Evolutionary conservation across 441 rosid genomes (phyloP).

Genomic region (Jatropha podagrica): DNA sequence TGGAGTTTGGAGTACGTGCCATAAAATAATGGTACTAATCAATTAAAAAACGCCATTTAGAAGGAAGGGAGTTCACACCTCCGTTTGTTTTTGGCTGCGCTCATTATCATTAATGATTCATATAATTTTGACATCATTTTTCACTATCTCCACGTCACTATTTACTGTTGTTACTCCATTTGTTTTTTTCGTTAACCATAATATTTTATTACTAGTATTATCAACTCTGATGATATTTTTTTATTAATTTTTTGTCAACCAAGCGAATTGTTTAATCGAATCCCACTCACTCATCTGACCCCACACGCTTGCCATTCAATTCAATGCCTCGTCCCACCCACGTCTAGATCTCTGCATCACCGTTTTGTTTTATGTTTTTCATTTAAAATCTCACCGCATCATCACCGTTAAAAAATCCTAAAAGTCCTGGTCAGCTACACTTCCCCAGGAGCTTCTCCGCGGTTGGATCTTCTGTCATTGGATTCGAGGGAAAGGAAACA

Average conservation of each 20-base stretch:
- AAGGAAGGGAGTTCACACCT: not conserved
- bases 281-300: slow-evolving; percentile 15
- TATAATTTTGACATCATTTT: not conserved
- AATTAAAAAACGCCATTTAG: not conserved
- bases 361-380: not conserved
- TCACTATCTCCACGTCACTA: not conserved
- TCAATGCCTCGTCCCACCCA: slow-evolving; percentile 31
- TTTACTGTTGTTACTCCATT: not conserved
- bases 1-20: not conserved
- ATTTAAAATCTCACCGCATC: not conserved
- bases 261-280: not conserved
- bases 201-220: no score
- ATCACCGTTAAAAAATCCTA: not conserved
- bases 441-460: not conserved
- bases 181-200: not conserved
- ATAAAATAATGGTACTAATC: not conserved
- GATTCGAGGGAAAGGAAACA: slow-evolving; percentile 20
- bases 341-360: slow-evolving; percentile 4
- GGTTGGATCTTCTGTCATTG: slow-evolving; percentile 28
- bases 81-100: not conserved
- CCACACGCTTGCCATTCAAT: slow-evolving; percentile 30
- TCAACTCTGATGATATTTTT: not conserved
- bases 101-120: not conserved
- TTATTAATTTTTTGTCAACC: not conserved
- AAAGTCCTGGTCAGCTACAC: not conserved